phyloP scores from a whole-genome alignment of 2,329 filamentous ascomycete species.

The Helminthosporium solani region DNA sequence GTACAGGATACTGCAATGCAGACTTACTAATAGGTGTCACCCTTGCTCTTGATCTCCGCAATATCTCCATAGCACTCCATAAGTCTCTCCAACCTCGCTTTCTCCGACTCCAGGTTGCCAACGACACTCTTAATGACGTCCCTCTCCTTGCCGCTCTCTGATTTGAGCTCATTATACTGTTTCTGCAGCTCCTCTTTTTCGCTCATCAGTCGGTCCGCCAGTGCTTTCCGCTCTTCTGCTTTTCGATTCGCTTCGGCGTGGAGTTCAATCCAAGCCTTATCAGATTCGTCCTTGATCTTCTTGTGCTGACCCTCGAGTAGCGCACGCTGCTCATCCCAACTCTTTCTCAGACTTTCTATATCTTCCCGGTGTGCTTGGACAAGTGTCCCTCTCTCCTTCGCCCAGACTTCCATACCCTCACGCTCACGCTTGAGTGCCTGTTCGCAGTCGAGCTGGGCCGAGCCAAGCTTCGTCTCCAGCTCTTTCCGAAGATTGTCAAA shows the following conservation, averaged over 20 bases:
- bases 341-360: constrained; percentile 52
- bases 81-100: constrained; percentile 45
- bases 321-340: constrained; percentile 54
- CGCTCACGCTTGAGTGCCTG: constrained; percentile 49
- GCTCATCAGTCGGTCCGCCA: constrained; percentile 29
- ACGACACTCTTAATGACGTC: constrained; percentile 42
- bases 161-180: constrained; percentile 33
- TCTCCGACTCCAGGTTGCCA: constrained; percentile 44
- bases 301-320: constrained; percentile 39
- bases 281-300: constrained; percentile 46
- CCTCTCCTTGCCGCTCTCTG: constrained; percentile 40
- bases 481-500: constrained; percentile 45
- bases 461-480: constrained; percentile 44
- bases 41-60: constrained; percentile 47
- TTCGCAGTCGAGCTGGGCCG: constrained; percentile 47
- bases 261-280: constrained; percentile 48
- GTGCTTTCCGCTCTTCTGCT: constrained; percentile 35
- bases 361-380: constrained; percentile 50
- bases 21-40: constrained; percentile 49
- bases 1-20: constrained; percentile 14
- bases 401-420: constrained; percentile 50
- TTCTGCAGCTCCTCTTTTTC: constrained; percentile 41
- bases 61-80: constrained; percentile 46
- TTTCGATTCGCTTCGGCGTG: constrained; percentile 39
- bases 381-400: constrained; percentile 44